These are phyloP conservation scores for Wallacemonas sp. DNA, from an alignment of 208 protist species.

Conservation along the genomic window DNA sequence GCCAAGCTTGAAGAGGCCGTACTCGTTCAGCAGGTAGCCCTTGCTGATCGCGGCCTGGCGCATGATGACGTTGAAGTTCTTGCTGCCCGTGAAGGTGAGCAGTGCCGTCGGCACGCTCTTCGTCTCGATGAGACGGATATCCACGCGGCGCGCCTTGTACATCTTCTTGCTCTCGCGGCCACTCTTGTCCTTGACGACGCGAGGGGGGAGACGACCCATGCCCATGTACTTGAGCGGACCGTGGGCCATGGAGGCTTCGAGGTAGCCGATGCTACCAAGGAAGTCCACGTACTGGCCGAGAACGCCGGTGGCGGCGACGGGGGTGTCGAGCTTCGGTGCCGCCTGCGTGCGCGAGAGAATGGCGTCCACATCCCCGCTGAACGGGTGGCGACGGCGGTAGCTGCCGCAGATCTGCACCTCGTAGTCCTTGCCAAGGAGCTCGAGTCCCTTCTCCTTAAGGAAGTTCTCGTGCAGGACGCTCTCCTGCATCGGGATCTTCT, in stretches of 20 bases:
- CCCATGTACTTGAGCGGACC: conserved; percentile 91
- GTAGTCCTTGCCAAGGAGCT: conserved; percentile 69
- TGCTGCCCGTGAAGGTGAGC: conserved; percentile 93
- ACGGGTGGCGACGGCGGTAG: conserved; percentile 84
- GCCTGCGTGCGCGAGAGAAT: conserved; percentile 74
- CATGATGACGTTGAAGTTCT: conserved; percentile 95
- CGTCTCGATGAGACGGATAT: conserved; percentile 90
- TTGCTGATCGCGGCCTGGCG: conserved; percentile 87
- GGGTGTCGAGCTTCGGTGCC: conserved; percentile 53
- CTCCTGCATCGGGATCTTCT: conserved; percentile 93
- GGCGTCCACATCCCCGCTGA: conserved; percentile 87
- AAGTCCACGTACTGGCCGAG: conserved; percentile 64
- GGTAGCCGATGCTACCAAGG: conserved; percentile 64
- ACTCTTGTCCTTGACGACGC: conserved; percentile 61
- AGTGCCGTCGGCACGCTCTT: conserved; percentile 85
- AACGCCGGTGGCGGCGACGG: conserved; percentile 75
- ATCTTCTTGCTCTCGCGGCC: conserved; percentile 73
- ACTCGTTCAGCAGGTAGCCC: conserved; percentile 91
- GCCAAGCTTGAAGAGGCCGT: conserved; percentile 85
- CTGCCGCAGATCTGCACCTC: conserved; percentile 86
- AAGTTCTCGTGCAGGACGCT: conserved; percentile 86
- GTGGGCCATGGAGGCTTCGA: conserved; percentile 88
- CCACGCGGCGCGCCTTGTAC: conserved; percentile 89
- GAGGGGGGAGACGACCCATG: conserved; percentile 83
- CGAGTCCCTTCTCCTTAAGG: conserved; percentile 55